These are phyloP conservation scores for Strigomonas galati DNA, from an alignment of 208 protist species.

Conservation along the genomic window DNA sequence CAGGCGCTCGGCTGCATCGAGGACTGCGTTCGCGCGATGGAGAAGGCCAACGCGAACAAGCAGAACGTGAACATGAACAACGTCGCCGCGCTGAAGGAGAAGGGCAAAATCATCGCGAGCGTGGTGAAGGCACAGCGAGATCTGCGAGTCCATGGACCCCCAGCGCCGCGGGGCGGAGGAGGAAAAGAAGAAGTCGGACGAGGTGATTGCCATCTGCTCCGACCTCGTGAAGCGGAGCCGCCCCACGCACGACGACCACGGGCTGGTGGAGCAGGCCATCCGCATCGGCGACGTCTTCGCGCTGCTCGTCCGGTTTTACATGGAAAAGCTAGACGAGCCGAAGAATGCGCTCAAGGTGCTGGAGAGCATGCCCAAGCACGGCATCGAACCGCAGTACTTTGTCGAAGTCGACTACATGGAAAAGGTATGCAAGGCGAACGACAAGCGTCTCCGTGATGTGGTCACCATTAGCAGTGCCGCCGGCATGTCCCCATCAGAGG, in stretches of 20 bases:
- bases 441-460: constrained; percentile 54
- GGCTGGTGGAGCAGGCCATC: constrained; percentile 70
- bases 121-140: constrained; percentile 66
- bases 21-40: constrained; percentile 70
- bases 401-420: constrained; percentile 88
- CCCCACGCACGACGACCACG: constrained; percentile 51
- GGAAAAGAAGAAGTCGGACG: constrained; percentile 60
- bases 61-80: constrained; percentile 30
- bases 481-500: not conserved
- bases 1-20: constrained; percentile 86
- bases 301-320: constrained; percentile 93
- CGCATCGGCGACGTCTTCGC: constrained; percentile 95
- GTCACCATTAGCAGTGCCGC: constrained; percentile 20
- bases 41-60: constrained; percentile 33
- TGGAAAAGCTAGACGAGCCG: constrained; percentile 65
- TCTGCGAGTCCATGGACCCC: constrained; percentile 34
- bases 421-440: constrained; percentile 76
- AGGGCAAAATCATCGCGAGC: constrained; percentile 41
- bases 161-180: constrained; percentile 28
- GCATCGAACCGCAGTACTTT: constrained; percentile 84
- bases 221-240: constrained; percentile 85
- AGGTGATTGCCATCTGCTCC: constrained; percentile 79
- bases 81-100: constrained; percentile 43
- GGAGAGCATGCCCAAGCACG: constrained; percentile 90
- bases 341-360: constrained; percentile 87